Percentiles rank a stretch among this genome's conserved stretches.
These are phyloP conservation scores for Syzygium aromaticum DNA, from an alignment of 345 rosid species.

Conservation along the genomic window DNA sequence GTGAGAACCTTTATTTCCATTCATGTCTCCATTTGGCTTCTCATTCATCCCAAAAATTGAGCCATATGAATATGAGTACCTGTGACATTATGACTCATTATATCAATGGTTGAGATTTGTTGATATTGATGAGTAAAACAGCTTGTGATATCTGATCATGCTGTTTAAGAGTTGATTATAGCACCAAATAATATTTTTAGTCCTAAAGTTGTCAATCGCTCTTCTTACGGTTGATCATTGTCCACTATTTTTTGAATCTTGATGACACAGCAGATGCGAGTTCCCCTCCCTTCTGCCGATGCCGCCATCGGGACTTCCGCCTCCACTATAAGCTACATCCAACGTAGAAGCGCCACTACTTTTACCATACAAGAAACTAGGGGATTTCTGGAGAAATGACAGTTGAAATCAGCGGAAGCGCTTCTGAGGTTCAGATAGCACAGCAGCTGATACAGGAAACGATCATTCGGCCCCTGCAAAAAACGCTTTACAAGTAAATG, in stretches of 20 bases:
- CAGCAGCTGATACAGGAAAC: constrained; percentile 78
- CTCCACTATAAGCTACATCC: constrained; percentile 60
- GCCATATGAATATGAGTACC: not conserved
- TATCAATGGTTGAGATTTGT: not conserved
- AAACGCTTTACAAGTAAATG: not conserved
- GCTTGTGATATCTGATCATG: not conserved
- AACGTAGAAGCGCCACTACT: not conserved
- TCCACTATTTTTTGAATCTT: not conserved
- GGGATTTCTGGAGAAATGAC: constrained; percentile 95
- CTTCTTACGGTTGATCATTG: not conserved
- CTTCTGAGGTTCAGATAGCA: constrained; percentile 83
- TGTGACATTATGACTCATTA: not conserved
- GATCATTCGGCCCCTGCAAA: not conserved
- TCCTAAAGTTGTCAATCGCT: not conserved
- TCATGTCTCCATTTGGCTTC: not conserved
- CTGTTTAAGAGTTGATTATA: not conserved
- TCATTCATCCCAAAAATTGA: not conserved
- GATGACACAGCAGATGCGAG: constrained; percentile 73
- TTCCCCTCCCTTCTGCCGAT: constrained; percentile 79
- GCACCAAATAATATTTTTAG: not conserved
- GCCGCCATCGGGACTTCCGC: constrained; percentile 90
- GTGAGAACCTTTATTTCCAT: not conserved
- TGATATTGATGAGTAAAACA: not conserved
- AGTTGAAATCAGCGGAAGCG: constrained; percentile 89
- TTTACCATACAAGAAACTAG: constrained; percentile 46